Evolutionary conservation across 1,284 basidiomycete species (phyloP).

Genomic region (Taiwanofungus camphoratus): DNA sequence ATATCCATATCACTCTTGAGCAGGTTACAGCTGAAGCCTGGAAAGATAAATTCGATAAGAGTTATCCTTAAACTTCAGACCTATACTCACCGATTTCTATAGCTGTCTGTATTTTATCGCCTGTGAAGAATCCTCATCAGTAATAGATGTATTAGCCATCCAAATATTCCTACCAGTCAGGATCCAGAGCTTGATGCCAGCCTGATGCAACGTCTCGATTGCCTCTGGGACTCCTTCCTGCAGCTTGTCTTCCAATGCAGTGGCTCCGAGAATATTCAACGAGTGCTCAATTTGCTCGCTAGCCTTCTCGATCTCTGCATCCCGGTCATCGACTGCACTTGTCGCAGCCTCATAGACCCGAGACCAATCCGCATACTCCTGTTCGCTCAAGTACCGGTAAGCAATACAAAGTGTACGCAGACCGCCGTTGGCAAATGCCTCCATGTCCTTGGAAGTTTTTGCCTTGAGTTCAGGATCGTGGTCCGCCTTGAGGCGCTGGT

Average conservation of each 20-base stretch:
- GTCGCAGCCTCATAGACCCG: conserved; percentile 77
- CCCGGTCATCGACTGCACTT: conserved; percentile 71
- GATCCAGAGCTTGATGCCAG: conserved; percentile 98
- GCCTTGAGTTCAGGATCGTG: conserved; percentile 76
- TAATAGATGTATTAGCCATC: conserved; percentile 5
- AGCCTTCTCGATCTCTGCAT: conserved; percentile 87
- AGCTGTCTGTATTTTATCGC: conserved; percentile 96
- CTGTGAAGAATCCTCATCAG: conserved; percentile 35
- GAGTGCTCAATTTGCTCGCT: conserved; percentile 82
- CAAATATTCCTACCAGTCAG: conserved; percentile 54
- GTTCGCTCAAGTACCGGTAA: conserved; percentile 73
- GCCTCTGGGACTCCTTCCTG: conserved; percentile 97
- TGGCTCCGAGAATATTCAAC: conserved; percentile 84
- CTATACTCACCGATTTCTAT: conserved; percentile 78
- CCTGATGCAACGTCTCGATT: conserved; percentile 86
- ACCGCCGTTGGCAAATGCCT: conserved; percentile 90
- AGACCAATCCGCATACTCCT: conserved; percentile 85
- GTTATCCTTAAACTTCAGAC: no score
- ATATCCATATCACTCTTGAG: conserved; percentile 91
- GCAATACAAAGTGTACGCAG: conserved; percentile 90
- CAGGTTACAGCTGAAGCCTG: conserved; percentile 84
- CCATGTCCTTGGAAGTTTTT: conserved; percentile 82
- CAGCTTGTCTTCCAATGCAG: conserved; percentile 94
- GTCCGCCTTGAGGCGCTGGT: conserved; percentile 71
- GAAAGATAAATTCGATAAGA: no score